Evolutionary conservation across 176 grass and related monocot species (phyloP), one percentile per base, ranked within the genome.

Genomic region (Zizania latifolia): DNA sequence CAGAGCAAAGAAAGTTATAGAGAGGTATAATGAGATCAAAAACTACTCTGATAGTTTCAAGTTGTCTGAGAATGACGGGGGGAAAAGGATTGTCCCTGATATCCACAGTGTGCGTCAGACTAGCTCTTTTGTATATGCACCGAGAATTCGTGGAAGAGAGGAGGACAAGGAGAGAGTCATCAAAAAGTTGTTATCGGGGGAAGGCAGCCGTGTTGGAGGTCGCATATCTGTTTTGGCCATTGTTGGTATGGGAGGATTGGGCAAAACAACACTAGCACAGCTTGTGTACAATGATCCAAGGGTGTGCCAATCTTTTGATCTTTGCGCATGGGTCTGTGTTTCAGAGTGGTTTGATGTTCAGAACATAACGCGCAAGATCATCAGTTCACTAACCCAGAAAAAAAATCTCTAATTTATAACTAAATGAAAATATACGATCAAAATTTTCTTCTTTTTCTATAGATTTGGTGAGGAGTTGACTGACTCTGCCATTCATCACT

Each of bases 1-100:
- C 16, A 85, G 82, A 62, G 21, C 65, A 16, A 85, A 53, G 22
- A 19, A 5, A 3, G 19, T 85, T 17, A 44, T 58, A 5, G n/a
- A 85, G 32, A 85, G 65, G 39, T 85, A 78, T 40, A 11, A 17
- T 23, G 82, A 85, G 28, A 78, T 78, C 37, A 8, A 77, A 35
- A 55, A 43, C 11, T 85, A 70, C 24, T 28, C 5, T 35, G 55
- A 71, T 0, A 46, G 24, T 11, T 79, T 85, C 2, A 58, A 10
- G 16, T 21, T 67, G 41, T 61, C 29, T 3, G 40, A 72, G 15
- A 63, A 35, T 56, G 82, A 79, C 17, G 40, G 65, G 2, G 53
- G 21, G 5, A 45, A 10, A 17, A 39, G 6, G 37, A 0, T 24
- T 10, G 8, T 35, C 39, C 19, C 58, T 44, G 55, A 72, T 74